Percentiles rank a stretch among this genome's conserved stretches.
Evolutionary conservation across 495 filamentous ascomycete species (phyloP).

Genomic region (Penicillium pulvis): DNA sequence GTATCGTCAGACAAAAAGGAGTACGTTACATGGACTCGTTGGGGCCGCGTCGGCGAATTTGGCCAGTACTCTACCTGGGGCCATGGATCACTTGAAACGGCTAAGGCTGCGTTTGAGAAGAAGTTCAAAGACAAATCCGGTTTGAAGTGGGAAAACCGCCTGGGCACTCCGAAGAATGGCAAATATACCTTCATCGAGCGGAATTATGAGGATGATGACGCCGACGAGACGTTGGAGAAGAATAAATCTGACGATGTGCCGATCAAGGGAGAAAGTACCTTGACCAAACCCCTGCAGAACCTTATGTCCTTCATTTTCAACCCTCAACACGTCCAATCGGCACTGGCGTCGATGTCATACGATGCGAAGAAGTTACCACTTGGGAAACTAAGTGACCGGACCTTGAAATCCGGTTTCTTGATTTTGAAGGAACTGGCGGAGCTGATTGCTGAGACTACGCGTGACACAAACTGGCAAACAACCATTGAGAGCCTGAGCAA

Average conservation of each 20-base stretch:
- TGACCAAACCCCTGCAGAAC: constrained; percentile 59
- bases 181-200: constrained; percentile 81
- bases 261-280: constrained; percentile 48
- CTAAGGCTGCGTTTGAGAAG: constrained; percentile 60
- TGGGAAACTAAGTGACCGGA: constrained; percentile 78
- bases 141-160: constrained; percentile 63
- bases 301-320: constrained; percentile 87
- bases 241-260: constrained; percentile 20
- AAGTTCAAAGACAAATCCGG: constrained; percentile 83
- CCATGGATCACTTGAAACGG: constrained; percentile 40
- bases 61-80: constrained; percentile 60
- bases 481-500: constrained; percentile 67
- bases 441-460: constrained; percentile 53
- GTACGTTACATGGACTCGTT: constrained; percentile 67
- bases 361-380: constrained; percentile 77
- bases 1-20: constrained; percentile 13
- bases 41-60: constrained; percentile 76
- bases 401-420: constrained; percentile 70
- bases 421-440: constrained; percentile 71
- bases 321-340: constrained; percentile 60
- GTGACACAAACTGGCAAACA: constrained; percentile 49
- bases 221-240: constrained; percentile 35
- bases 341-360: constrained; percentile 71
- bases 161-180: constrained; percentile 55
- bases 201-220: constrained; percentile 62